Conservation (phyloP, 441 rosid genomes). For the Aleurites moluccanus region DNA sequence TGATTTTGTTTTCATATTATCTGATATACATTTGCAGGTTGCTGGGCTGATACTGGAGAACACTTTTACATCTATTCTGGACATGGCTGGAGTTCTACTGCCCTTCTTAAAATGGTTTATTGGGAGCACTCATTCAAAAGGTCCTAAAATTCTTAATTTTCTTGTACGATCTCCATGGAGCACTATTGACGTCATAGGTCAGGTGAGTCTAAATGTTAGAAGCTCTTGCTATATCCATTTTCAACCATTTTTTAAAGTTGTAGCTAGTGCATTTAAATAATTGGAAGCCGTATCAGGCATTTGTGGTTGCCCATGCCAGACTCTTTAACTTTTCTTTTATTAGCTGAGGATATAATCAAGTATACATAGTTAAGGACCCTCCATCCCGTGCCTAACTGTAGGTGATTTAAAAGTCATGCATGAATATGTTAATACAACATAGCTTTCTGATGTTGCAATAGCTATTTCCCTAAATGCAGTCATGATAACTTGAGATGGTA, state of each 20-base stretch:
- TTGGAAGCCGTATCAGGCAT: conserved; percentile 4
- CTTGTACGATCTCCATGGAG: conserved; percentile 97
- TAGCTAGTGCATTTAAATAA: conserved; percentile 12
- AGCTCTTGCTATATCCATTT: conserved; percentile 12
- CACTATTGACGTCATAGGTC: conserved; percentile 74
- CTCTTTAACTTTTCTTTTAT: too few species aligned
- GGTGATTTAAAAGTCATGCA: not conserved
- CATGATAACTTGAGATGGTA: not conserved
- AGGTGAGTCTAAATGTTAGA: conserved; percentile 51
- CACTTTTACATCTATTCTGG: conserved; percentile 94
- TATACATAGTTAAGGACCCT: not conserved
- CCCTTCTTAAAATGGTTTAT: conserved; percentile 96
- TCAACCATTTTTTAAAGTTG: conserved; percentile 1
- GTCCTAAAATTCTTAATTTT: conserved; percentile 77
- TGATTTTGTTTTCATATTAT: conserved; percentile 13
- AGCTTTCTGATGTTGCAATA: conserved; percentile 1
- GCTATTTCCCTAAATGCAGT: not conserved
- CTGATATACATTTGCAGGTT: conserved; percentile 46
- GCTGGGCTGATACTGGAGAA: conserved; percentile 84
- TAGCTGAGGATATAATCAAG: not conserved
- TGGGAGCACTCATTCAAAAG: conserved; percentile 75
- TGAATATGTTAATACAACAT: not conserved
- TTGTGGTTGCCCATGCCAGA: conserved; percentile 6
- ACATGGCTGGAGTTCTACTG: conserved; percentile 93
- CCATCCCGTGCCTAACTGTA: not conserved